Conservation (phyloP, 2,329 filamentous ascomycete species). For the Alternaria solani region DNA sequence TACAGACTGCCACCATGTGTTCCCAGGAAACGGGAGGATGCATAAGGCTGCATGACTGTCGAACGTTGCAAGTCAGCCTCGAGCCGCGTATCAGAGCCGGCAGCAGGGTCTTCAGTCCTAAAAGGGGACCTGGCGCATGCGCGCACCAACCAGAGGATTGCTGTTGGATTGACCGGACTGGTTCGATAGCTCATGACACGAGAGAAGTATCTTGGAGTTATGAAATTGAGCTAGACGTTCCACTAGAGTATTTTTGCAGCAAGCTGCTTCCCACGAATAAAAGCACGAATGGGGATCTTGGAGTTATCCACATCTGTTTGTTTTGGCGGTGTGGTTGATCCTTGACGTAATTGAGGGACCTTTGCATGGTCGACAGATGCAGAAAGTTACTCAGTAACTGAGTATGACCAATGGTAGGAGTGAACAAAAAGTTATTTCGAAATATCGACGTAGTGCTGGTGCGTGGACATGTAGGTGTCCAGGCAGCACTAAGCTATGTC, state of each 20-base stretch:
- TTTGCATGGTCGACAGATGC: conserved; percentile 5
- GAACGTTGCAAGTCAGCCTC: conserved; percentile 39
- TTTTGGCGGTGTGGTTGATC: conserved; percentile 14
- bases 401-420: conserved; percentile 1
- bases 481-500: conserved; percentile 36
- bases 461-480: conserved; percentile 13
- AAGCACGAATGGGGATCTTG: too few relatives aligned
- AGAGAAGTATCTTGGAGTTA: neutral
- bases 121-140: conserved; percentile 14
- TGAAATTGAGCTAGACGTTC: too few relatives aligned
- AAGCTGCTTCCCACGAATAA: too few relatives aligned
- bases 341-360: conserved; percentile 4
- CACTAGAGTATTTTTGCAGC: too few relatives aligned
- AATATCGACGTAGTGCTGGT: conserved; percentile 9
- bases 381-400: conserved; percentile 17
- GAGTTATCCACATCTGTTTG: neutral
- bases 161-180: neutral
- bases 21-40: conserved; percentile 36
- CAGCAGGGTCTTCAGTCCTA: conserved; percentile 14
- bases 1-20: conserved; percentile 39
- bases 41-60: conserved; percentile 46
- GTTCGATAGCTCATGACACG: neutral
- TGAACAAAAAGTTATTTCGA: neutral
- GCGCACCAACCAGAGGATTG: neutral
- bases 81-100: conserved; percentile 19